phyloP scores from a whole-genome alignment of 768 basidiomycete genomes.

The Symmetrospora coprosmae region DNA sequence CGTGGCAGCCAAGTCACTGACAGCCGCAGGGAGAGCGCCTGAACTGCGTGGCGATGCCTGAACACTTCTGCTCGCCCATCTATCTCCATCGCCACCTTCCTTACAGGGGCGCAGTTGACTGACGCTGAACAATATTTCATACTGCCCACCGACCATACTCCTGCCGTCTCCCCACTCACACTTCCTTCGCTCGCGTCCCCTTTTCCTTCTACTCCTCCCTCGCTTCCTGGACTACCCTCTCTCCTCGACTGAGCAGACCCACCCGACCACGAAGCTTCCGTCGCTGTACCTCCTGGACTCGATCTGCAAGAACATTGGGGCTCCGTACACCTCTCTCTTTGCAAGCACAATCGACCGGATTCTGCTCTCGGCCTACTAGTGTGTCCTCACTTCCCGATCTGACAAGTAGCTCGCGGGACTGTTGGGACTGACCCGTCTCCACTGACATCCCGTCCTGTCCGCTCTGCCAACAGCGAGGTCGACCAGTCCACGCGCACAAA shows the following conservation, averaged over 20 bases:
- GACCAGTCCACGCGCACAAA: constrained; percentile 44
- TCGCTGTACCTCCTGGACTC: constrained; percentile 90
- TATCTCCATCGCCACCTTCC: no score
- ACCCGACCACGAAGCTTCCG: constrained; percentile 77
- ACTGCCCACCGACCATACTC: background rate
- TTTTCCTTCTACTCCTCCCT: background rate
- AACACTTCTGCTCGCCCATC: no score
- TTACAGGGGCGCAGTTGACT: no score
- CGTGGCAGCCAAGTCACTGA: no score
- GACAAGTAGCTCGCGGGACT: background rate
- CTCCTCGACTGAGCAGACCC: constrained; percentile 49
- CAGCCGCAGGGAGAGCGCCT: no score
- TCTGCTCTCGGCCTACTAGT: constrained; percentile 73
- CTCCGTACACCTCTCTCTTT: constrained; percentile 79
- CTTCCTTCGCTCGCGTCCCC: background rate
- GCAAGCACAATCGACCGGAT: constrained; percentile 63
- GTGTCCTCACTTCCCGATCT: constrained; percentile 42
- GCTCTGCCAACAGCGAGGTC: background rate
- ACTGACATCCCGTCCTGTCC: background rate
- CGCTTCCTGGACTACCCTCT: background rate
- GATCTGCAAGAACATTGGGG: constrained; percentile 87
- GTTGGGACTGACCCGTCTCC: background rate
- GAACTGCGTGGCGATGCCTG: no score
- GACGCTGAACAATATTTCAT: no score
- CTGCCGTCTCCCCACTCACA: background rate